A percentile compares a stretch with the other conserved stretches of the same genome.
Evolutionary conservation across 768 basidiomycete species (phyloP).

Genomic region (Coprinopsis cinerea): DNA sequence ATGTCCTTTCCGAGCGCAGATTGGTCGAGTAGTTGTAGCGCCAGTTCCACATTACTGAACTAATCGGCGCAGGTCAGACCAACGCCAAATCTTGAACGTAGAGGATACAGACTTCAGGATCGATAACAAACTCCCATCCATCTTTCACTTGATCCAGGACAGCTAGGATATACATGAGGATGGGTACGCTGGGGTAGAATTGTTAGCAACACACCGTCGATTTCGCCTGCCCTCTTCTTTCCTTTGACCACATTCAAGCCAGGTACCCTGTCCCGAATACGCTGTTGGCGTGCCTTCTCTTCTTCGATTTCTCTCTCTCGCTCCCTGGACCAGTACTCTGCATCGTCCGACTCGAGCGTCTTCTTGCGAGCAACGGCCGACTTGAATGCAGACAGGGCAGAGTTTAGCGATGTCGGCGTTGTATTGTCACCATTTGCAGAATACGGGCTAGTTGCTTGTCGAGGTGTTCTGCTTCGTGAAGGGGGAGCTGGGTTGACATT

Average conservation of each 20-base stretch:
- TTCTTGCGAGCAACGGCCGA: slow-evolving; percentile 55
- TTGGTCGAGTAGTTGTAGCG: slow-evolving; percentile 81
- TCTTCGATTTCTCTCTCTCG: slow-evolving; percentile 56
- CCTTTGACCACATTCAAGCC: slow-evolving; percentile 43
- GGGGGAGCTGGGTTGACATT: slow-evolving; percentile 12
- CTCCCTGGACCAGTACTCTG: slow-evolving; percentile 52
- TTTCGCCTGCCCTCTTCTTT: slow-evolving; percentile 66
- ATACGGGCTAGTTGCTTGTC: slow-evolving; percentile 22
- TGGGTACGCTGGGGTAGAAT: slow-evolving; percentile 1
- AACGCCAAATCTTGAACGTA: too few relatives aligned
- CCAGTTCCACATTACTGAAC: slow-evolving; percentile 94
- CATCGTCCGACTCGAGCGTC: slow-evolving; percentile 45
- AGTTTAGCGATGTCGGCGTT: slow-evolving; percentile 43
- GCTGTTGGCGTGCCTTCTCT: slow-evolving; percentile 61
- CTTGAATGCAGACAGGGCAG: slow-evolving; percentile 67
- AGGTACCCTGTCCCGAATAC: slow-evolving; percentile 63
- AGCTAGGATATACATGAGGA: slow-evolving; percentile 36
- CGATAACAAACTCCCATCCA: slow-evolving; percentile 85
- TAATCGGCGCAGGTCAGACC: too few relatives aligned
- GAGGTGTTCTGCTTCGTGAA: slow-evolving; percentile 13
- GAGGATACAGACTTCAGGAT: slow-evolving; percentile 77
- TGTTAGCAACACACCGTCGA: slow-evolving; percentile 59
- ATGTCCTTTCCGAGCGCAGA: slow-evolving; percentile 69
- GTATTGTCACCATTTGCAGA: slow-evolving; percentile 29
- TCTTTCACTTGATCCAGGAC: slow-evolving; percentile 81